Evolutionary conservation across 306 rosid species (phyloP).

Genomic region (Macrotyloma uniflorum): DNA sequence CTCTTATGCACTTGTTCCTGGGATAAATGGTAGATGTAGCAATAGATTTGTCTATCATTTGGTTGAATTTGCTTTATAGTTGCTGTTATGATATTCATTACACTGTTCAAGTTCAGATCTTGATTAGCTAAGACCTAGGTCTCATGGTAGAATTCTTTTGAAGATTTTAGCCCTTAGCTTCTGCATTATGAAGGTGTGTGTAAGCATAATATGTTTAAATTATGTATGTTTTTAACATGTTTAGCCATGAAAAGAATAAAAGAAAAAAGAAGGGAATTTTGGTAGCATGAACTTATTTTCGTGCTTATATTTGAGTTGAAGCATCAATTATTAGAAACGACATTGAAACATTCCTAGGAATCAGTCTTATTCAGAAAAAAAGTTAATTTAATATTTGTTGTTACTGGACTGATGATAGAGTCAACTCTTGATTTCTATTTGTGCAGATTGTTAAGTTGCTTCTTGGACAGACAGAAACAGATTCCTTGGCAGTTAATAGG

Average conservation of each 20-base stretch:
- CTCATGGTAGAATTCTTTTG: not conserved
- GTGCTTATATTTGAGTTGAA: not conserved
- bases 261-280: not conserved
- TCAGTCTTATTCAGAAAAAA: not conserved
- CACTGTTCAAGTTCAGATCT: not conserved
- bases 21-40: not conserved
- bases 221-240: not conserved
- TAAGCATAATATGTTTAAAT: not conserved
- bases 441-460: constrained; percentile 83
- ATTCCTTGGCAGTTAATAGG: constrained; percentile 52
- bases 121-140: not conserved
- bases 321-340: not conserved
- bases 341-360: not conserved
- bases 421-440: constrained; percentile 16
- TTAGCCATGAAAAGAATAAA: not conserved
- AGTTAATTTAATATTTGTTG: not conserved
- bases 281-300: constrained; percentile 16
- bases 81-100: not conserved
- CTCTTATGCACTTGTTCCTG: not conserved
- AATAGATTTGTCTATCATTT: not conserved
- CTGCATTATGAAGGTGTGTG: not conserved
- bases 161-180: not conserved
- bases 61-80: constrained; percentile 14
- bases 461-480: constrained; percentile 56
- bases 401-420: not conserved